Conservation (phyloP, 2,329 filamentous ascomycete genomes). For the Sordariomycetes sp. region DNA sequence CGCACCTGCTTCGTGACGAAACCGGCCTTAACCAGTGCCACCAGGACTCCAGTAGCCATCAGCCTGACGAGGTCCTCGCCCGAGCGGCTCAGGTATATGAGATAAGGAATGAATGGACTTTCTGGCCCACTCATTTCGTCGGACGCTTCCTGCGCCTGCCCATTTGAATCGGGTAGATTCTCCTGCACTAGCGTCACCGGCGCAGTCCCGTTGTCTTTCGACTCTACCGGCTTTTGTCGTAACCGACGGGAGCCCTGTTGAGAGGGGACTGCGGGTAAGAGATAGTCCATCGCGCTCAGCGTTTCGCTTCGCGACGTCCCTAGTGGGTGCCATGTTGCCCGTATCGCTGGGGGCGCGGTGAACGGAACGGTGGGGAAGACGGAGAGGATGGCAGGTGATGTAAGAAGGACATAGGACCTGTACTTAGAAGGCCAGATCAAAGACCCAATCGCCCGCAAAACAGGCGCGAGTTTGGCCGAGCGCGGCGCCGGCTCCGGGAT, state of each 20-base stretch:
- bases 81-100: constrained; percentile 50
- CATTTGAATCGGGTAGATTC: constrained; percentile 13
- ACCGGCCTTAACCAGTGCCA: constrained; percentile 55
- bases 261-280: constrained; percentile 44
- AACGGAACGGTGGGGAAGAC: constrained; percentile 50
- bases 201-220: constrained; percentile 11
- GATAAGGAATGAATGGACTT: constrained; percentile 59
- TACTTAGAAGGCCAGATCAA: constrained; percentile 71
- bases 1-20: constrained; percentile 47
- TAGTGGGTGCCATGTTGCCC: constrained; percentile 2
- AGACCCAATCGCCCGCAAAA: constrained; percentile 64
- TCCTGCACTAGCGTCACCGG: constrained; percentile 17
- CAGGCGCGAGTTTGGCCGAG: constrained; percentile 46
- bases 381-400: constrained; percentile 54
- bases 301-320: constrained; percentile 5
- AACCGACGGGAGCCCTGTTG: not conserved
- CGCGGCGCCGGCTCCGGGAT: constrained; percentile 50
- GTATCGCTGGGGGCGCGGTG: not conserved
- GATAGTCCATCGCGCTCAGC: constrained; percentile 47
- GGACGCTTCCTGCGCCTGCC: constrained; percentile 15
- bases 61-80: constrained; percentile 43
- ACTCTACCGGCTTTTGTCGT: not conserved
- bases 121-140: constrained; percentile 41
- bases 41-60: constrained; percentile 56
- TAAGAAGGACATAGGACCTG: constrained; percentile 58